Base-by-base conservation (phyloP, 2,329 filamentous ascomycete species). In the Truncatella angustata region DNA sequence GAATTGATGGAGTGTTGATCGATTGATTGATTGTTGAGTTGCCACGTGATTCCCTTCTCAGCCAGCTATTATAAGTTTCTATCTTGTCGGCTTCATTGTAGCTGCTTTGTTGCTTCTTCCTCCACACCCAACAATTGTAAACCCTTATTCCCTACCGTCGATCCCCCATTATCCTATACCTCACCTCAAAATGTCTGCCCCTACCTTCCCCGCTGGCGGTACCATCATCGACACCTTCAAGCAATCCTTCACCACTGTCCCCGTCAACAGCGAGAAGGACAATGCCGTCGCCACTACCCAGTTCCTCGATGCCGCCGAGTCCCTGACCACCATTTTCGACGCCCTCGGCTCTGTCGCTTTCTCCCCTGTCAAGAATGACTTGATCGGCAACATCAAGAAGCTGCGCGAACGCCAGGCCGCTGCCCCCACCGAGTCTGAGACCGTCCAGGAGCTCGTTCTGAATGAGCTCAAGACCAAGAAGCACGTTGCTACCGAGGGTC, bases 331-430 rank as follows among this genome's bases (percentile, higher is more conserved):
- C 56, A 84, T 99, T 56, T 97, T 97, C 66, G 90, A 87, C 68
- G 72, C 80, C 52, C 76, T 88, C 49, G 84, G 84, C 56, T 80
- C 81, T 40, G 82, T 88, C 30, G 91, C 92, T 58, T 97, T 99
- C 75, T 84, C 80, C 50, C 88, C 90, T 23, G 93, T 97, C 68
- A 97, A 96, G 82, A 88, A 75, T 61, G 94, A 99, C 73, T 89
- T 99, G 77, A 71, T 84, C 45, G 90, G 90, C 69, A 99, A 99
- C 75, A 82, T 97, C 75, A 92, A 95, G 91, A 97, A 99, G 88
- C 80, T 97, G 71, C 85, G 90, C 58, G 86, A 92, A 49, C 85
- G 92, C 61, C 87, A 93, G 69, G 79, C 87, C 50, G 90, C 86
- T 52, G 84, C 89, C 52, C 91, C 92, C 26, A 77, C 78, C 50